Percentiles rank a stretch among this genome's conserved stretches.
These are phyloP conservation scores for Syzygium malaccense DNA, from an alignment of 441 rosid genomes.

Conservation along the genomic window DNA sequence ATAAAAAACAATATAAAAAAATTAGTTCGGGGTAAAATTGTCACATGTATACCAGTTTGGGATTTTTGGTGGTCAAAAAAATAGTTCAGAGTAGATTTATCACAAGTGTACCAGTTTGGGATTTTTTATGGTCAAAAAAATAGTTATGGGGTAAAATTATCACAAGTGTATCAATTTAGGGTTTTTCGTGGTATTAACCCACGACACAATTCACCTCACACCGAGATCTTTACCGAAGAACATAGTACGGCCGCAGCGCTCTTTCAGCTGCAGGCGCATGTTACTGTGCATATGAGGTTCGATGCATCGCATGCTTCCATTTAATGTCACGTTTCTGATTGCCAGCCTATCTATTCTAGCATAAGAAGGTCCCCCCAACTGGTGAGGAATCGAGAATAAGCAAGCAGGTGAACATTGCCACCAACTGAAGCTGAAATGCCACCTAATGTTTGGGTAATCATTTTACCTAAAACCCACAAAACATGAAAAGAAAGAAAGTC, in stretches of 20 bases:
- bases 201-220: neutral
- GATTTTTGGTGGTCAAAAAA: too few species aligned
- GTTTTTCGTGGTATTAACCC: too few species aligned
- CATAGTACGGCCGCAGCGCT: neutral
- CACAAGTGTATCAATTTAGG: too few species aligned
- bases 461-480: constrained; percentile 7
- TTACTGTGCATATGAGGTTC: neutral
- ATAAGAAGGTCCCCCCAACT: neutral
- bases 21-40: too few species aligned
- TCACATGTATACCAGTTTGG: too few species aligned
- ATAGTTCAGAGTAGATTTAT: too few species aligned
- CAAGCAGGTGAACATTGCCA: constrained; percentile 3
- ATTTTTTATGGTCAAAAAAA: too few species aligned
- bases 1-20: too few species aligned
- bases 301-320: neutral
- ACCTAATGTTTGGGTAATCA: constrained; percentile 36
- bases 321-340: neutral
- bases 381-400: neutral
- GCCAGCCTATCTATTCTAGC: neutral
- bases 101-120: too few species aligned
- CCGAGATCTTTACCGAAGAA: neutral
- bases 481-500: neutral
- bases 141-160: too few species aligned
- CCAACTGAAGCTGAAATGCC: constrained; percentile 43
- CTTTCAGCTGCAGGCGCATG: neutral